Base-by-base conservation (phyloP, 139 green algal genomes). In the Ettlia oleoabundans region DNA sequence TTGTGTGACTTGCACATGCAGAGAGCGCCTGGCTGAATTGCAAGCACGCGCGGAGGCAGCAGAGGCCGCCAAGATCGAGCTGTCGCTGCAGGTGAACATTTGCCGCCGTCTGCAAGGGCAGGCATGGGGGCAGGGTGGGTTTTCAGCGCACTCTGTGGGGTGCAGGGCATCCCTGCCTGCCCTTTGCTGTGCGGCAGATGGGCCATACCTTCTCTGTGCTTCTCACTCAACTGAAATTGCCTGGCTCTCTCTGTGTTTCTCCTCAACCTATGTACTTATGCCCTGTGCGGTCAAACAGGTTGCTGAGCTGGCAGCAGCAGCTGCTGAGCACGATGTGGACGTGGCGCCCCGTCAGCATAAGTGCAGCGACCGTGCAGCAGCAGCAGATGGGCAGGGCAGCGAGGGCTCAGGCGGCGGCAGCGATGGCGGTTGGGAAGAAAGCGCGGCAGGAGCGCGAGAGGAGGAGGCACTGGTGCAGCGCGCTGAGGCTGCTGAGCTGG, bases 61-160 rank as follows among this genome's bases (percentile, higher is more conserved):
- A 30, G 87, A 90, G 78, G 30, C 70, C 9, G 87, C 87, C 55
- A 90, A 90, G 63, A 90, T 89, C 61, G 84, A 90, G 77, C 71
- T 90, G 30, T 88, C 80, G 19, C 74, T 89, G 7, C 51, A 69
- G n/a, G n/a, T n/a, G n/a, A n/a, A n/a, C n/a, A n/a, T n/a, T n/a
- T n/a, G n/a, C n/a, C n/a, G n/a, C n/a, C n/a, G n/a, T n/a, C n/a
- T n/a, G n/a, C n/a, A n/a, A n/a, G n/a, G n/a, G n/a, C n/a, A n/a
- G n/a, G n/a, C n/a, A n/a, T n/a, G n/a, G n/a, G n/a, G n/a, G n/a
- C n/a, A n/a, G n/a, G n/a, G n/a, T n/a, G n/a, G n/a, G n/a, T n/a
- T n/a, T n/a, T n/a, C n/a, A n/a, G n/a, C n/a, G n/a, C n/a, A n/a
- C n/a, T n/a, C n/a, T n/a, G n/a, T n/a, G n/a, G n/a, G n/a, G n/a